Base-by-base conservation (phyloP, 1,284 basidiomycete genomes). In the Pseudozyma pruni region DNA sequence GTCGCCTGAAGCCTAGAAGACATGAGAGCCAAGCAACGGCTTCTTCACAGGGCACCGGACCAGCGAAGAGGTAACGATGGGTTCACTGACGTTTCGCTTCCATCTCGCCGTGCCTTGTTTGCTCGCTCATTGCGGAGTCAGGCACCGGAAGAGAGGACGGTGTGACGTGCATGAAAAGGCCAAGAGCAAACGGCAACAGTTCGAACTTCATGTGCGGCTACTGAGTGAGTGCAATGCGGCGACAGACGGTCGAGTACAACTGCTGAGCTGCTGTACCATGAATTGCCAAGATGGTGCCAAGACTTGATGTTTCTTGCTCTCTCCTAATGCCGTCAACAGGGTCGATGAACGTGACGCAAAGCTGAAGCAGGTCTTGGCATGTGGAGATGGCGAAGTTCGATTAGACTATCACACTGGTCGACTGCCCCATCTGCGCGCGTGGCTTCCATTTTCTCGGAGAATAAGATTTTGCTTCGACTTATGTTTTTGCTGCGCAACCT, bases 301-400 rank as follows among this genome's bases (percentile, higher is more conserved):
- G 59, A 51, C 17, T 34, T 3, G 20, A 20, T n/a, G 48, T 35
- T 20, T 66, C 62, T 66, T 66, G 62, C 62, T 66, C 62, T 66
- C 56, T 29, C 47, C 39, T 17, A 7, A 14, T 38, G 62, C 62
- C 48, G 22, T 2, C 1, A 8, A 20, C 17, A 27, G 16, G 5
- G 17, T 13, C 9, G 0, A 11, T n/a, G 19, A 11, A 33, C 14
- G 2, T 17, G 47, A 59, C 55, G 62, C 52, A 44, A 59, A 34
- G 14, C 13, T 3, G 19, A 59, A 41, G 56, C 19, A 0, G 14
- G 52, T 56, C 63, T 60, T 67, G 63, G 63, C 63, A 51, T 59
- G 47, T 50, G 58, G 51, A 49, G 46, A 43, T 37, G 16, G 13
- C 6, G 4, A 14, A 7, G 34, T 14, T 14, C 8, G 47, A 33